These are phyloP conservation scores for Cryptosporidium viatorum DNA, from an alignment of 169 alveolate species.

Conservation along the genomic window DNA sequence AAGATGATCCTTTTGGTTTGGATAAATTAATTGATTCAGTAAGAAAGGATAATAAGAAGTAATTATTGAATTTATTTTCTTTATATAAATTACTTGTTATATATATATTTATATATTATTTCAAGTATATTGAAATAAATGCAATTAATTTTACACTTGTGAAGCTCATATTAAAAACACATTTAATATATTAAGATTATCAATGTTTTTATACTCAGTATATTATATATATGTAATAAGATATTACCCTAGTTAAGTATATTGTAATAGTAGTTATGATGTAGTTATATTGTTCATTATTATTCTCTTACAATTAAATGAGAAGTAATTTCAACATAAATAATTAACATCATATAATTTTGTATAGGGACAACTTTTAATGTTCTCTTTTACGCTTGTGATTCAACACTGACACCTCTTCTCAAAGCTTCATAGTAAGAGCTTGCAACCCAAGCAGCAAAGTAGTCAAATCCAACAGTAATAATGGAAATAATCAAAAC, in stretches of 20 bases:
- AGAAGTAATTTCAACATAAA: background rate
- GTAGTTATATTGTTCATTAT: background rate
- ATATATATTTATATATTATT: background rate
- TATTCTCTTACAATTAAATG: background rate
- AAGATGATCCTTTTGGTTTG: slow-evolving; percentile 89
- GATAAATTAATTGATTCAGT: slow-evolving; percentile 86
- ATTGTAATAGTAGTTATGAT: slow-evolving; percentile 8
- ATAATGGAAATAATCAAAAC: slow-evolving; percentile 43
- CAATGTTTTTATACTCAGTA: background rate
- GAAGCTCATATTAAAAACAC: background rate
- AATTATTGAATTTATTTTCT: too few species aligned
- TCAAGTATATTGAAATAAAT: background rate
- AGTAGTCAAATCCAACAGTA: slow-evolving; percentile 67
- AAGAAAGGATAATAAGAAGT: slow-evolving; percentile 77
- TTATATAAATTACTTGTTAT: too few species aligned
- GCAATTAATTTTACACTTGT: background rate
- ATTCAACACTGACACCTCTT: slow-evolving; percentile 75
- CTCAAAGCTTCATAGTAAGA: slow-evolving; percentile 75
- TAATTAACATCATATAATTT: background rate
- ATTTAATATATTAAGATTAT: background rate
- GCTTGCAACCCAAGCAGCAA: slow-evolving; percentile 76
- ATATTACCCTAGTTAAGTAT: slow-evolving; percentile 9
- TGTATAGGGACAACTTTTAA: slow-evolving; percentile 10
- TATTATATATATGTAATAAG: slow-evolving; percentile 31
- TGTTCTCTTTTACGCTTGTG: slow-evolving; percentile 42